Evolutionary conservation across 78 protist species (phyloP), one percentile per base, ranked within the genome.

Genomic region (Dictyostelium capitatum): DNA sequence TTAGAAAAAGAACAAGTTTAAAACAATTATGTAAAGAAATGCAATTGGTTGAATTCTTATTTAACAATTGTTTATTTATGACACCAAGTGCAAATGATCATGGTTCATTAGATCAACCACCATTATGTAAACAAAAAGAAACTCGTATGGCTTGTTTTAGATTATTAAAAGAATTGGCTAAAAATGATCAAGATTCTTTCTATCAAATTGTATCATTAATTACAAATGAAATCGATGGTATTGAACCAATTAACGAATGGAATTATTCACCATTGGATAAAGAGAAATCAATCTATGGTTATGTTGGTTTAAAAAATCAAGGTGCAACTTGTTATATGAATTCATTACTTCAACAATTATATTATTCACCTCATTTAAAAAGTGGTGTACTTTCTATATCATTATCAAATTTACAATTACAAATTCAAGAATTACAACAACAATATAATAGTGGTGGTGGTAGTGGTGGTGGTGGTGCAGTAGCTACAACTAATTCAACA

Each of bases 311-410:
- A 32, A 69, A 74, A 78, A 97, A 97, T 65, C 97, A 92, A 53
- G 98, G 98, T 37, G 97, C 98, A 23, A 97, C 98, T 10, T 97
- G 98, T 91, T 97, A 97, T 83, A 81, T 97, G 94, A 97, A 97
- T 83, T 77, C 97, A 47, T 74, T 96, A 12, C 19, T 96, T 30
- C 97, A 97, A 92, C 97, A 90, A 83, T 89, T 97, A 30, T 95
- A 56, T 56, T 37, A 78, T 28, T 74, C 91, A n/a, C 93, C 95
- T 0, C 82, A 47, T 43, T 83, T 91, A 46, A 89, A 48, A 37
- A 32, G 62, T 23, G 80, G 91, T n/a, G 3, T 93, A 0, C 48
- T 84, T 19, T 79, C 78, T 19, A 20, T 83, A 6, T 20, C 7
- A 23, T 57, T 83, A 25, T 56, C 57, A 19, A 15, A 25, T 20